Base-by-base conservation (phyloP, 116 monocot genomes). In the Thalassia testudinum region DNA sequence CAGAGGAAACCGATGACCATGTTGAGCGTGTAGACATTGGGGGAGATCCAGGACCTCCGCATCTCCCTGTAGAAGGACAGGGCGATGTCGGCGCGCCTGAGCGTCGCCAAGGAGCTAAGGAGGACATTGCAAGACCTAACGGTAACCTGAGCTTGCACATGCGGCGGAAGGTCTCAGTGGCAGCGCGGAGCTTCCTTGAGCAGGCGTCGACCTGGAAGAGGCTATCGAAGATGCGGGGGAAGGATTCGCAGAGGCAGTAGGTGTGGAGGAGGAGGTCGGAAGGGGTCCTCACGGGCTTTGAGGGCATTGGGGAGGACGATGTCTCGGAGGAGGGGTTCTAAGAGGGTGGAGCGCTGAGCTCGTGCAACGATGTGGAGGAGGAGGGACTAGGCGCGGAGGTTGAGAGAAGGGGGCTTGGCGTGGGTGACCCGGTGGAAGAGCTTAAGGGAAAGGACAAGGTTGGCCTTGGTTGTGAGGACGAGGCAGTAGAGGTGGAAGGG, bases 41-140 rank as follows among this genome's bases (percentile, higher is more conserved):
- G 84, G 15, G 84, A 74, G 38, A 88, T 88, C 58, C 87, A 54
- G 48, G 63, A 69, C 27, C 74, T 54, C 0, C 59, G 19, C 84
- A 95, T 81, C 68, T 95, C 93, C 21, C 66, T 44, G 52, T 81
- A 78, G 60, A 95, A 87, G 0, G 67, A 55, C 27, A 81, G 19
- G 7, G 52, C 62, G 11, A 95, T 70, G 38, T 83, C 88, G 5
- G 49, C 22, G 13, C 93, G 75, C 10, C 61, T 47, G 7, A 64
- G 49, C 27, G 16, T 23, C 26, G 79, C 70, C 61, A 77, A 51
- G 19, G 93, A 72, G 72, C 75, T 74, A 23, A 95, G 26, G 59
- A 62, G 79, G 21, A 84, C 83, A 65, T 95, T 95, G 66, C 93
- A 95, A 7, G 93, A 87, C n/a, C 44, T 59, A 21, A 95, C 23